phyloP scores from a whole-genome alignment of 106 monocot species.

The Dendrobium catenatum region DNA sequence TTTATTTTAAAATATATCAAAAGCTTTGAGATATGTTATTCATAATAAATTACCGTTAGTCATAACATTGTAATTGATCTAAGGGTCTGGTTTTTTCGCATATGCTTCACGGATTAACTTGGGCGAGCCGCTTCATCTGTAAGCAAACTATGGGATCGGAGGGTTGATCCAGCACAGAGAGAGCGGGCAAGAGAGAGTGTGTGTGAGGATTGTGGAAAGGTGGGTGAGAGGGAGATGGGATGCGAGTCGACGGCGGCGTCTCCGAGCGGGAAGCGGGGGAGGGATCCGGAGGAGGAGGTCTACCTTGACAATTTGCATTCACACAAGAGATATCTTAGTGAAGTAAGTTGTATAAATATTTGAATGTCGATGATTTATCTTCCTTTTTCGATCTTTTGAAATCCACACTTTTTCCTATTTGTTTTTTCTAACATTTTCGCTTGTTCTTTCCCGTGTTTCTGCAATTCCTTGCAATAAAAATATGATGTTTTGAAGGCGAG shows the following conservation, averaged over 20 bases:
- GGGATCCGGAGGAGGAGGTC: slow-evolving; percentile 68
- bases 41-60: neutral
- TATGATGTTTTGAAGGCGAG: neutral
- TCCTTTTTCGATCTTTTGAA: neutral
- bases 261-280: slow-evolving; percentile 42
- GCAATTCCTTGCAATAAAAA: neutral
- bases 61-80: neutral
- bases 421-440: neutral
- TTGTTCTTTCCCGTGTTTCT: neutral
- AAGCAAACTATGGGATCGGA: neutral
- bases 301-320: slow-evolving; percentile 71
- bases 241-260: slow-evolving; percentile 23
- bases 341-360: slow-evolving; percentile 23
- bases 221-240: slow-evolving; percentile 4
- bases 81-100: no score
- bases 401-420: neutral
- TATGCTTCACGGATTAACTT: no score
- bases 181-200: no score
- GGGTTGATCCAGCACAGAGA: no score
- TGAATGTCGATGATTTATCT: neutral
- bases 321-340: slow-evolving; percentile 71
- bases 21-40: neutral
- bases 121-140: neutral
- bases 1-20: no score
- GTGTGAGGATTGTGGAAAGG: no score